Percentiles rank a stretch among this genome's conserved stretches.
Evolutionary conservation across 768 basidiomycete genomes (phyloP).

Genomic region (Amanita brunnescens): DNA sequence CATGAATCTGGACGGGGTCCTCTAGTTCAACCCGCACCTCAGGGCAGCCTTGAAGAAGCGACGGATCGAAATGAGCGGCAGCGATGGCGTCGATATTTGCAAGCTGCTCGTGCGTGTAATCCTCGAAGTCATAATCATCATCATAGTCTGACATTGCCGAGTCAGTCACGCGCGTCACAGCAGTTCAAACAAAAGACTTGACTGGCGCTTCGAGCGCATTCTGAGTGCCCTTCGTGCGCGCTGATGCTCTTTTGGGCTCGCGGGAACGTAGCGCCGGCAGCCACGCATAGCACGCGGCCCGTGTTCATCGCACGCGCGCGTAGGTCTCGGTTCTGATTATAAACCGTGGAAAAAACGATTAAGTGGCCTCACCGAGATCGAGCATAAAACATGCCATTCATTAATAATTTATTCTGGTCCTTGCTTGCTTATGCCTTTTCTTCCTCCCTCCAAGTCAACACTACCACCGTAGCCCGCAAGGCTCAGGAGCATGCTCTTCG

Average conservation of each 20-base stretch:
- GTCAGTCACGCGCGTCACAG: not conserved
- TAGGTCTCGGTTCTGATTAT: too few relatives aligned
- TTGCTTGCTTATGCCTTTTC: not conserved
- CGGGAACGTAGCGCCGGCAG: too few relatives aligned
- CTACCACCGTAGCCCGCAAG: too few relatives aligned
- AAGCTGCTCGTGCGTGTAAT: slow-evolving; percentile 52
- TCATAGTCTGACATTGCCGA: slow-evolving; percentile 26
- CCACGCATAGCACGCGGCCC: too few relatives aligned
- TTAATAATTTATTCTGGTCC: not conserved
- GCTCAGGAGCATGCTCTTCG: not conserved
- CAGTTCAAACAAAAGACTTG: slow-evolving; percentile 9
- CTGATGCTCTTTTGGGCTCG: too few relatives aligned
- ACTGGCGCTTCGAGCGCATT: slow-evolving; percentile 18
- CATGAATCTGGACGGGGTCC: slow-evolving; percentile 2
- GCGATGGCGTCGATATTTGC: slow-evolving; percentile 37
- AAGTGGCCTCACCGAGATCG: slow-evolving; percentile 24
- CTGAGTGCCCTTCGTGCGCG: too few relatives aligned
- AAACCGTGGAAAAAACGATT: not conserved
- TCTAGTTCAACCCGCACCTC: slow-evolving; percentile 28
- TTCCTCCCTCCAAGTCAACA: slow-evolving; percentile 6
- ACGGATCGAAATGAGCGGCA: slow-evolving; percentile 6
- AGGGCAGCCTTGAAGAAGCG: slow-evolving; percentile 17
- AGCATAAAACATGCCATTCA: not conserved
- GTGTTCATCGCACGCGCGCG: too few relatives aligned
- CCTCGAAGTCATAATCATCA: slow-evolving; percentile 39